Conservation (phyloP, 331 rosid species). For the Erythrophleum ivorense region DNA sequence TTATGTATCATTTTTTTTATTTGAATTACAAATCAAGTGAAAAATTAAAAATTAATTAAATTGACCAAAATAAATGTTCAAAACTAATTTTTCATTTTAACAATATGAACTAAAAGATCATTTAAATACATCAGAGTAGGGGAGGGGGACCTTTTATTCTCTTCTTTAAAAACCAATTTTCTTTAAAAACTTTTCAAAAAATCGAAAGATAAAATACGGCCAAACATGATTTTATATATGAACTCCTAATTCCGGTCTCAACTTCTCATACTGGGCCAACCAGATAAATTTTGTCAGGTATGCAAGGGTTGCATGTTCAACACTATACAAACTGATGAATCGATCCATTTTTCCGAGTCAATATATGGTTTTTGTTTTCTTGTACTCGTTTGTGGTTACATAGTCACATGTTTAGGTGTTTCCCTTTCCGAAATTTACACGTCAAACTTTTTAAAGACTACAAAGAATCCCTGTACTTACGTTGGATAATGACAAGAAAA, state of each 20-base stretch:
- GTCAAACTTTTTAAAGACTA: background rate
- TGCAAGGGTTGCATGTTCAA: background rate
- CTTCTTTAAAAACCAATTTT: too few species aligned
- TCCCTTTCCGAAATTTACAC: background rate
- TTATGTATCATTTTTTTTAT: too few species aligned
- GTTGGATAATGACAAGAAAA: background rate
- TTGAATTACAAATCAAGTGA: too few species aligned
- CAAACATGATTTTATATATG: too few species aligned
- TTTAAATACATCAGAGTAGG: too few species aligned
- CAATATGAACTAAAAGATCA: too few species aligned
- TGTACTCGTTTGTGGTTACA: background rate
- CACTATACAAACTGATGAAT: background rate
- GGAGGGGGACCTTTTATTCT: too few species aligned
- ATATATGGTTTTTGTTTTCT: background rate
- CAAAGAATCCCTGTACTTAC: background rate
- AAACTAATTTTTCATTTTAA: background rate
- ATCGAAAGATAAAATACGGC: too few species aligned
- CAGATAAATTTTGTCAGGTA: background rate
- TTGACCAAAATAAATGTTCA: background rate
- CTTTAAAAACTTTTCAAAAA: too few species aligned
- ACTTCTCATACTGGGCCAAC: too few species aligned
- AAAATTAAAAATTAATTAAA: background rate
- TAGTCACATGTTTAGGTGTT: background rate
- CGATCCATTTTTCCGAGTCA: background rate
- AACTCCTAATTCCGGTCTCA: too few species aligned